Evolutionary conservation across 1,284 basidiomycete species (phyloP).

Genomic region (Boletus semigastroideus): DNA sequence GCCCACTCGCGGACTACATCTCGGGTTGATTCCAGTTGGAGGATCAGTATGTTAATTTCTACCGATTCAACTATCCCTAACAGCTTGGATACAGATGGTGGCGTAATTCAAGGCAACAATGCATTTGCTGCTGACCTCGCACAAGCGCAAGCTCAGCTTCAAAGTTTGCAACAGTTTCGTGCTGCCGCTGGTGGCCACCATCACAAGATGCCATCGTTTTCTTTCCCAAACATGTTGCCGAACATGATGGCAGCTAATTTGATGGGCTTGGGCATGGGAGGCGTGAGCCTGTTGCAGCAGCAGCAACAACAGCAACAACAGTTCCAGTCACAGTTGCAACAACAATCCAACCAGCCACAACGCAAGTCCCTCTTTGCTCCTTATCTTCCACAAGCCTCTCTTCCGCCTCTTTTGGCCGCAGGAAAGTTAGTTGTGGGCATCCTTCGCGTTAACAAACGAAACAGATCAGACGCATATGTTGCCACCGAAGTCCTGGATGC

Average conservation of each 20-base stretch:
- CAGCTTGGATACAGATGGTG: slow-evolving; percentile 53
- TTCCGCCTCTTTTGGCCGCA: slow-evolving; percentile 95
- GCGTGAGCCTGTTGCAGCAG: slow-evolving; percentile 78
- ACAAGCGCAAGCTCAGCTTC: slow-evolving; percentile 94
- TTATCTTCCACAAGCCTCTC: slow-evolving; percentile 95
- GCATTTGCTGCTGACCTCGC: slow-evolving; percentile 81
- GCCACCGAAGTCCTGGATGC: slow-evolving; percentile 98
- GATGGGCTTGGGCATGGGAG: slow-evolving; percentile 83
- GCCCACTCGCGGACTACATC: slow-evolving; percentile 79
- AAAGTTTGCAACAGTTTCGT: slow-evolving; percentile 96
- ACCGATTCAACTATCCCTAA: slow-evolving; percentile 1
- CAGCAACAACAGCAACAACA: slow-evolving; percentile 77
- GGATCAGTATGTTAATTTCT: slow-evolving; percentile 62
- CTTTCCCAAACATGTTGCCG: slow-evolving; percentile 94
- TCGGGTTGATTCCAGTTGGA: slow-evolving; percentile 82
- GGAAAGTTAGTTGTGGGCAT: slow-evolving; percentile 99
- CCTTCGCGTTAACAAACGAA: slow-evolving; percentile 97
- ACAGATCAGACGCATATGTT: slow-evolving; percentile 98
- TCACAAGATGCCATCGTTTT: slow-evolving; percentile 96
- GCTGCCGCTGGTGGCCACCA: slow-evolving; percentile 94
- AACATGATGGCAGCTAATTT: slow-evolving; percentile 95
- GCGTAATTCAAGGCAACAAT: slow-evolving; percentile 65
- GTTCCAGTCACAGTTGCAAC: slow-evolving; percentile 88
- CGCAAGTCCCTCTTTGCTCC: slow-evolving; percentile 99
- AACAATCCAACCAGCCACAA: slow-evolving; percentile 86